These are phyloP conservation scores for Brassica balearica DNA, from an alignment of 441 rosid species.

Conservation along the genomic window DNA sequence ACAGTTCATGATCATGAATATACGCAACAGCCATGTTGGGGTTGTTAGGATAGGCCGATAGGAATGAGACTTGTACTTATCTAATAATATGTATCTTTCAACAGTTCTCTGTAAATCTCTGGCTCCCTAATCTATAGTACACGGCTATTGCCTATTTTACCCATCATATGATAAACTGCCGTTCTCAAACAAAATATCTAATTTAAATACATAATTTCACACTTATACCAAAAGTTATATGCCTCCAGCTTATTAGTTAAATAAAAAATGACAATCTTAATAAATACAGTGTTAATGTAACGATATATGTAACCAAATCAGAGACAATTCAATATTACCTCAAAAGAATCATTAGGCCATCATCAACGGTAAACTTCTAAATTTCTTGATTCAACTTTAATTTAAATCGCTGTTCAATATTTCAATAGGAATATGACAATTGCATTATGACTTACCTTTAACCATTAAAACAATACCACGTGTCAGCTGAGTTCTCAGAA, in stretches of 20 bases:
- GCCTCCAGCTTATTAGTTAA: background rate
- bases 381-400: too few relatives aligned
- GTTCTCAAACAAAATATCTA: background rate
- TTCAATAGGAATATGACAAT: too few relatives aligned
- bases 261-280: too few relatives aligned
- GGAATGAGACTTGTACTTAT: background rate
- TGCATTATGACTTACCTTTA: too few relatives aligned
- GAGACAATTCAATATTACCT: background rate
- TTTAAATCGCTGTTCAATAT: too few relatives aligned
- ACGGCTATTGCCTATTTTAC: background rate
- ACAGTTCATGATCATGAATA: slow-evolving; percentile 6
- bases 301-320: background rate
- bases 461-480: too few relatives aligned
- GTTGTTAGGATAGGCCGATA: background rate
- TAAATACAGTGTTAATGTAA: too few relatives aligned
- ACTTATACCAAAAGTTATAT: background rate
- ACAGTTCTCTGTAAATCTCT: slow-evolving; percentile 3
- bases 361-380: too few relatives aligned
- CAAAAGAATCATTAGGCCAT: too few relatives aligned
- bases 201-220: background rate
- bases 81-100: background rate
- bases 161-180: background rate
- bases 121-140: background rate
- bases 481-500: too few relatives aligned
- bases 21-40: background rate